Percentiles rank a stretch among this genome's conserved stretches.
phyloP scores from a whole-genome alignment of 2,329 filamentous ascomycete genomes.

The Botrytis hyacinthi region DNA sequence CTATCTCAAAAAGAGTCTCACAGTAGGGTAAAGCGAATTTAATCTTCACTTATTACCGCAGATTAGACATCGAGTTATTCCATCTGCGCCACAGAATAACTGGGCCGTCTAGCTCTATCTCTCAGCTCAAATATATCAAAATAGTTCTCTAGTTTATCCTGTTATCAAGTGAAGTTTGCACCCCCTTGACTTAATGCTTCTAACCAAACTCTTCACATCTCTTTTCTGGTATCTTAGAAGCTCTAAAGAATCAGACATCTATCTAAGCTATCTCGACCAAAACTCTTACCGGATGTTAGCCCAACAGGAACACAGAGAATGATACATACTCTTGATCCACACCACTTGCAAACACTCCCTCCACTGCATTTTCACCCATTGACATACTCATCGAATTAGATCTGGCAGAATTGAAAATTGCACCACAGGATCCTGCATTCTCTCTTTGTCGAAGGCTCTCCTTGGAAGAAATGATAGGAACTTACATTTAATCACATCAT shows the following conservation, averaged over 20 bases:
- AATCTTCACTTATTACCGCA: background rate
- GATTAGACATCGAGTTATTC: background rate
- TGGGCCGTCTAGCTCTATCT: background rate
- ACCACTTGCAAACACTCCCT: background rate
- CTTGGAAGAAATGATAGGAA: background rate
- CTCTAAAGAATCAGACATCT: background rate
- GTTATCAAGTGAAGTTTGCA: background rate
- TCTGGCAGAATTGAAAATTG: background rate
- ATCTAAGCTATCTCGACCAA: background rate
- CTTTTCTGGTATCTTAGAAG: background rate
- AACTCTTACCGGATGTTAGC: background rate
- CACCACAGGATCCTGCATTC: background rate
- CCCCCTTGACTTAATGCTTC: background rate
- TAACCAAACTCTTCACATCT: background rate
- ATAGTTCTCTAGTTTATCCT: accelerated
- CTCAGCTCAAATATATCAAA: background rate
- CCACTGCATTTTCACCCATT: background rate
- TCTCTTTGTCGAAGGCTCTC: background rate
- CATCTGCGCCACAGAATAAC: background rate
- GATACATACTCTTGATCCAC: background rate
- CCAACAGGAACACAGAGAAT: background rate
- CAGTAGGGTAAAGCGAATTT: background rate
- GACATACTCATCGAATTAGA: background rate
- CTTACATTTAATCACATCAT: background rate
- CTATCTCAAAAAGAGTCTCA: background rate